Conservation (phyloP, 2,329 filamentous ascomycete genomes). For the Claviceps lovelessii region DNA sequence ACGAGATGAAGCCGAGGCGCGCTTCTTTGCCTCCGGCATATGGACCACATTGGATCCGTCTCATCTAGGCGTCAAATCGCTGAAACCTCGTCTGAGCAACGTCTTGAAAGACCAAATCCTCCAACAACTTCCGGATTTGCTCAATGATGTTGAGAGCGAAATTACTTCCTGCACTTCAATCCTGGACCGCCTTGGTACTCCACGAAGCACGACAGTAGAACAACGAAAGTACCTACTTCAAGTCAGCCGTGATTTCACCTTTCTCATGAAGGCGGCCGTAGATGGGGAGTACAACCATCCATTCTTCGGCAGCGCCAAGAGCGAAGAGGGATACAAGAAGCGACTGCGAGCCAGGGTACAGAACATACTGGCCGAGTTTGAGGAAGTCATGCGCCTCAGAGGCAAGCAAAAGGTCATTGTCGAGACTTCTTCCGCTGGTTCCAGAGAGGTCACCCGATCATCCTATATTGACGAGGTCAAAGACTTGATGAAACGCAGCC, state of each 20-base stretch:
- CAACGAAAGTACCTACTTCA: constrained; percentile 33
- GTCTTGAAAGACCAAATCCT: constrained; percentile 35
- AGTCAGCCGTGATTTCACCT: constrained; percentile 29
- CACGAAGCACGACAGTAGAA: constrained; percentile 28
- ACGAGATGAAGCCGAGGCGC: constrained; percentile 25
- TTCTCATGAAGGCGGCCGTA: constrained; percentile 29
- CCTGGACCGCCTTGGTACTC: constrained; percentile 33
- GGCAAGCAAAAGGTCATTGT: constrained; percentile 15
- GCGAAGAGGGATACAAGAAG: constrained; percentile 21
- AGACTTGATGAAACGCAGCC: constrained; percentile 9
- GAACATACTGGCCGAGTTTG: constrained; percentile 27
- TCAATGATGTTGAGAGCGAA: constrained; percentile 26
- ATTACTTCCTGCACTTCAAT: constrained; percentile 19
- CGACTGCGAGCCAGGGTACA: constrained; percentile 42
- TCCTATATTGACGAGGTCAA: constrained; percentile 12
- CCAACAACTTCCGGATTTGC: constrained; percentile 29
- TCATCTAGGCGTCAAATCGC: constrained; percentile 30
- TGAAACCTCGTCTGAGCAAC: constrained; percentile 35
- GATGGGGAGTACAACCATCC: constrained; percentile 36
- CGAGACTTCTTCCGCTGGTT: constrained; percentile 2
- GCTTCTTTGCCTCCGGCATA: constrained; percentile 28
- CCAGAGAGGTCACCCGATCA: neutral
- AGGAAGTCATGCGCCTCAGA: constrained; percentile 31
- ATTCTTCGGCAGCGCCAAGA: constrained; percentile 30
- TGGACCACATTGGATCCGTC: constrained; percentile 23